These are phyloP conservation scores for Carpediemonas membranifera DNA, from an alignment of 78 protist genomes.

Conservation along the genomic window DNA sequence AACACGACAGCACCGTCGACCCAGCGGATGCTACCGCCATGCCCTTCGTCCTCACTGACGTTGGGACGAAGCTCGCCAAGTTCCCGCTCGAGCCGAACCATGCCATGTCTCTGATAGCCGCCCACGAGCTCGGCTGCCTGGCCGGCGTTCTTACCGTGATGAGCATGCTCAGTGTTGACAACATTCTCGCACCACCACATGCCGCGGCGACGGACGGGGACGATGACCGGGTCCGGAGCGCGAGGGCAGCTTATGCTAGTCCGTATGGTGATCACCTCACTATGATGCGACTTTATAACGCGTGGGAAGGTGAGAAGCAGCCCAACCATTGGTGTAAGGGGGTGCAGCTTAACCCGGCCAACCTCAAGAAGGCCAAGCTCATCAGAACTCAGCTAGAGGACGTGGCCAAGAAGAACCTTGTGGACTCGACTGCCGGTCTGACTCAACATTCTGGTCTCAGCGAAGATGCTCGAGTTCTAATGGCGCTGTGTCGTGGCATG, in stretches of 20 bases:
- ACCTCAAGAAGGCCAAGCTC: too few relatives aligned
- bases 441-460: too few relatives aligned
- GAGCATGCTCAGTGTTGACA: slow-evolving; percentile 11
- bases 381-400: too few relatives aligned
- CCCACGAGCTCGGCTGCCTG: slow-evolving; percentile 3
- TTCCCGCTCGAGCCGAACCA: neutral
- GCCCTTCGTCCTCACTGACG: neutral
- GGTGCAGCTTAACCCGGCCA: too few relatives aligned
- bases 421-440: too few relatives aligned
- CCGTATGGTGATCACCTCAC: slow-evolving; percentile 14
- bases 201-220: neutral
- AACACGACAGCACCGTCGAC: too few relatives aligned
- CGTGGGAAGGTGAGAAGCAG: neutral
- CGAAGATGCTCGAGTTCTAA: too few relatives aligned
- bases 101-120: neutral
- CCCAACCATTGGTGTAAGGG: too few relatives aligned
- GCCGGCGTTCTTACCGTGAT: neutral
- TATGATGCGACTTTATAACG: neutral
- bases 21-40: too few relatives aligned
- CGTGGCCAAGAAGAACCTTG: too few relatives aligned
- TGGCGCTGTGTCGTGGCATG: too few relatives aligned
- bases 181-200: neutral
- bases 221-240: neutral
- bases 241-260: too few relatives aligned
- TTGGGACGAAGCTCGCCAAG: neutral